These are phyloP conservation scores for Digitaria exilis DNA, from an alignment of 202 grass and related monocot genomes.

Conservation along the genomic window DNA sequence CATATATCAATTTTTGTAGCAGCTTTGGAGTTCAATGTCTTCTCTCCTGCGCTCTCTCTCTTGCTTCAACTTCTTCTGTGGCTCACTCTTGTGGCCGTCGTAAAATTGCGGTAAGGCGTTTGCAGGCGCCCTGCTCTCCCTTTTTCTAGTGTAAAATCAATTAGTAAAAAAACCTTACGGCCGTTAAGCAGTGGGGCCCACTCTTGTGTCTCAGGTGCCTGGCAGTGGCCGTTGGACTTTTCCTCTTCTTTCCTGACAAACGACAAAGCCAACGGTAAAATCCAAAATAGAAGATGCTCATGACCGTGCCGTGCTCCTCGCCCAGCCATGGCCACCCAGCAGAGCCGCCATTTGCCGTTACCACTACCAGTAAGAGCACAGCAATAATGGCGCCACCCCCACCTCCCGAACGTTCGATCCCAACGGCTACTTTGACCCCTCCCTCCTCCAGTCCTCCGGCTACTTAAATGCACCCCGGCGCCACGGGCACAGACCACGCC, in stretches of 20 bases:
- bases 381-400: background rate
- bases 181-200: background rate
- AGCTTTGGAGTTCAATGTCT: too few species aligned
- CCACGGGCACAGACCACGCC: background rate
- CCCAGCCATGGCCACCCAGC: background rate
- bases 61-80: too few species aligned
- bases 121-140: too few species aligned
- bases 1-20: too few species aligned
- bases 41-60: too few species aligned
- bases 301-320: background rate
- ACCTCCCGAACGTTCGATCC: slow-evolving; percentile 40
- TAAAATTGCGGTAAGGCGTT: too few species aligned
- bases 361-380: background rate
- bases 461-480: slow-evolving; percentile 10
- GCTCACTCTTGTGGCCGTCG: too few species aligned
- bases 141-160: too few species aligned
- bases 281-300: background rate
- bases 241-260: background rate
- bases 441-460: background rate
- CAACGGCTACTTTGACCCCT: slow-evolving; percentile 33
- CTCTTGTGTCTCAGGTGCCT: background rate
- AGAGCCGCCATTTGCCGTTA: background rate
- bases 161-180: background rate
- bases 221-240: background rate
- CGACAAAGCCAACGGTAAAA: background rate